A percentile compares a stretch with the other conserved stretches of the same genome.
phyloP scores from a whole-genome alignment of 2,329 filamentous ascomycete genomes.

The Lachnellula willkommii region DNA sequence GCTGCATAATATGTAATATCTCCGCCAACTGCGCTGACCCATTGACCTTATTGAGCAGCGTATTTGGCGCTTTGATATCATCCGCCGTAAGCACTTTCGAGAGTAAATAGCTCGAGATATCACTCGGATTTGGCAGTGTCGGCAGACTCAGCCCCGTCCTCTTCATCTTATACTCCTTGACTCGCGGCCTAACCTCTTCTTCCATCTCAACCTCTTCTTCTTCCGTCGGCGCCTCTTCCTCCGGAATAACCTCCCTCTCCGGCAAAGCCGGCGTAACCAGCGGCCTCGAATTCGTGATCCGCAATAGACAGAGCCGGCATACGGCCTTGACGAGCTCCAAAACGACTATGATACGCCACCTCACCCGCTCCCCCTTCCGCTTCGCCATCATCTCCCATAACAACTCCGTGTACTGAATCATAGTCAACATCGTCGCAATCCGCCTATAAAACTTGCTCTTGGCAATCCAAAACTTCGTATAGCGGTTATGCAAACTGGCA shows the following conservation, averaged over 20 bases:
- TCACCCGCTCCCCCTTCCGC: conserved; percentile 71
- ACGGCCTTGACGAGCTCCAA: conserved; percentile 83
- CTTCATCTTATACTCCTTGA: conserved; percentile 82
- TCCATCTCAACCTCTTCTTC: conserved; percentile 42
- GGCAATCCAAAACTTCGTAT: conserved; percentile 62
- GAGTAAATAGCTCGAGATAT: conserved; percentile 82
- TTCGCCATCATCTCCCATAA: conserved; percentile 98
- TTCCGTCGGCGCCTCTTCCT: conserved; percentile 41
- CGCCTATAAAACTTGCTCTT: conserved; percentile 68
- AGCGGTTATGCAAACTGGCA: conserved; percentile 53
- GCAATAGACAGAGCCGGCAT: conserved; percentile 73
- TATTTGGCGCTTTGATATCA: conserved; percentile 88
- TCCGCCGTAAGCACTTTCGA: conserved; percentile 90
- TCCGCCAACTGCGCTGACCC: conserved; percentile 74
- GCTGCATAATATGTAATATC: conserved; percentile 84
- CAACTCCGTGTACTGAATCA: conserved; percentile 90
- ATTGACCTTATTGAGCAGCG: conserved; percentile 76
- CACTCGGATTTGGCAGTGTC: conserved; percentile 70
- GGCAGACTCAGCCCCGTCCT: conserved; percentile 83
- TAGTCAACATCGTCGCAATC: conserved; percentile 75
- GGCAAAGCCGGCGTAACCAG: conserved; percentile 80
- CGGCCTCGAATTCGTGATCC: conserved; percentile 76
- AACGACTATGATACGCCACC: conserved; percentile 82
- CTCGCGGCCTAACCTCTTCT: conserved; percentile 37
- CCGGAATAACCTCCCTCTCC: conserved; percentile 73